These are phyloP conservation scores for Biancaea sappan DNA, from an alignment of 306 rosid species.

Conservation along the genomic window DNA sequence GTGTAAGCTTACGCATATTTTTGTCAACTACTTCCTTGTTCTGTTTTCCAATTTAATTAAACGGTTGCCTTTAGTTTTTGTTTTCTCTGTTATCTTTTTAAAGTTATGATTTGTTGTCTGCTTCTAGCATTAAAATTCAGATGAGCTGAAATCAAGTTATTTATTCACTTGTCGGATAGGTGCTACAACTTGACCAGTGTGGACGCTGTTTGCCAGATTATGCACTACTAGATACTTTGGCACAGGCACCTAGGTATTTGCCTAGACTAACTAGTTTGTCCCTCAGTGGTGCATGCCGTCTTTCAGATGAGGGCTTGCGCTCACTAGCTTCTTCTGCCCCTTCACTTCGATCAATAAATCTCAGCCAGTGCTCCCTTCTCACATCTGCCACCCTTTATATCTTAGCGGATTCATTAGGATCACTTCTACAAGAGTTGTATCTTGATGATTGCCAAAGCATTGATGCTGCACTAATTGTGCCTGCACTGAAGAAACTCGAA, in stretches of 20 bases:
- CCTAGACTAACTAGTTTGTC: slow-evolving; percentile 68
- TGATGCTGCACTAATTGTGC: slow-evolving; percentile 51
- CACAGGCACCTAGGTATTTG: slow-evolving; percentile 53
- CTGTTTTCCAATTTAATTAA: background rate
- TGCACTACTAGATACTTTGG: slow-evolving; percentile 60
- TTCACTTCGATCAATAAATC: slow-evolving; percentile 70
- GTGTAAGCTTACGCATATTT: background rate
- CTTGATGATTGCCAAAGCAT: slow-evolving; percentile 75
- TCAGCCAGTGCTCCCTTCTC: slow-evolving; percentile 92
- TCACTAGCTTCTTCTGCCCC: slow-evolving; percentile 76
- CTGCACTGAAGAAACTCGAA: slow-evolving; percentile 67
- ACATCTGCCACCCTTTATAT: slow-evolving; percentile 57
- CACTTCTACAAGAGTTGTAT: slow-evolving; percentile 70
- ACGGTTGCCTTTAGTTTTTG: slow-evolving; percentile 5
- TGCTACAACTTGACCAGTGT: slow-evolving; percentile 84
- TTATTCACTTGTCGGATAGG: slow-evolving; percentile 54
- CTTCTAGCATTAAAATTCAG: slow-evolving; percentile 12
- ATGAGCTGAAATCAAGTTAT: slow-evolving; percentile 25
- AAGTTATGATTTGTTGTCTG: slow-evolving; percentile 20
- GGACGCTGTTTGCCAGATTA: slow-evolving; percentile 91
- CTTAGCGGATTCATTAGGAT: slow-evolving; percentile 66
- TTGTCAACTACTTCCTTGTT: background rate
- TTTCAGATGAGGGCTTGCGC: slow-evolving; percentile 74
- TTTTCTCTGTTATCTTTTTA: background rate
- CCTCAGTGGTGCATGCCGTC: slow-evolving; percentile 82